Evolutionary conservation across 1,284 basidiomycete genomes (phyloP).

Genomic region (Naganishia liquefaciens): DNA sequence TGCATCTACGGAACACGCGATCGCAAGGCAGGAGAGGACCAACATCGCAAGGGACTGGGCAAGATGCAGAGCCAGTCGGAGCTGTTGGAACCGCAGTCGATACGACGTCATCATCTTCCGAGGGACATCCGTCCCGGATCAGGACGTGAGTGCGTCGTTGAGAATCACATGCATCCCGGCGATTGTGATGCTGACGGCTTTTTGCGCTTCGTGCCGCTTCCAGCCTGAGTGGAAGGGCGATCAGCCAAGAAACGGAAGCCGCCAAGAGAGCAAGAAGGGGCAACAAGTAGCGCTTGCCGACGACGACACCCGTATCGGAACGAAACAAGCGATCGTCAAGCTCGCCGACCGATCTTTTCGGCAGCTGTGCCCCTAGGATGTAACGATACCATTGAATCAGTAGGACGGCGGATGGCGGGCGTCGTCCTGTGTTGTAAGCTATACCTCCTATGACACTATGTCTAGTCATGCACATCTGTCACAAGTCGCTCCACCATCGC

Average conservation of each 20-base stretch:
- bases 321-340: not conserved
- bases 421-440: too few species aligned
- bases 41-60: not conserved
- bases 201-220: not conserved
- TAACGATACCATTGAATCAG: too few species aligned
- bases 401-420: too few species aligned
- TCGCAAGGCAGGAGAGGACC: slow-evolving; percentile 1
- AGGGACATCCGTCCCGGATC: not conserved
- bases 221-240: slow-evolving; percentile 12
- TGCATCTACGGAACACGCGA: not conserved
- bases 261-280: slow-evolving; percentile 12
- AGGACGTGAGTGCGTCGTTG: slow-evolving; percentile 28
- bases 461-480: too few species aligned
- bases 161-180: too few species aligned
- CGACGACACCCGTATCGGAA: not conserved
- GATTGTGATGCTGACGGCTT: too few species aligned
- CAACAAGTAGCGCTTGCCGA: not conserved
- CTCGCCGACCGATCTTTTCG: too few species aligned
- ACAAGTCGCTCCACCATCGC: too few species aligned
- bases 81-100: not conserved
- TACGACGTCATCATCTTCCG: not conserved
- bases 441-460: too few species aligned
- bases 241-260: slow-evolving; percentile 7
- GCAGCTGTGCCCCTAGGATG: too few species aligned
- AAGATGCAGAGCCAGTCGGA: not conserved